Base-by-base conservation (phyloP, 225 moss, liverwort and hornwort genomes). In the Neckera pumila region DNA sequence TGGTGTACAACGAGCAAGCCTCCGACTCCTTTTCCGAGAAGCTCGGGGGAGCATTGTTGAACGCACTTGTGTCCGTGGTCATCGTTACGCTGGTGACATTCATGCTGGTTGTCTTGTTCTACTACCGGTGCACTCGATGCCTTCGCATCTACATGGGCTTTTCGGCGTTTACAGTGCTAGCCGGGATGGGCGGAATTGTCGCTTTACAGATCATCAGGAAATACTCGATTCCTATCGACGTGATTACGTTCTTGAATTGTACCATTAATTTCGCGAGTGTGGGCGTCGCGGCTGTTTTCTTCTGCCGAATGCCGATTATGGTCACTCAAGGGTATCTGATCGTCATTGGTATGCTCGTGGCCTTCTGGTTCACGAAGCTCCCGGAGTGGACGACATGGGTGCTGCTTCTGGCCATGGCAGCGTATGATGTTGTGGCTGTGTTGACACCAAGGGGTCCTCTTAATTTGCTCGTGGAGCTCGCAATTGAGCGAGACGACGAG, bases 341-440 rank as follows among this genome's bases (percentile, higher is more conserved):
- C 75, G 77, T 93, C 43, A 99, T 97, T 56, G 97, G 99, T 31
- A 94, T 93, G 91, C 95, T 99, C 59, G 96, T 99, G 54, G 99
- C 99, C 14, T 99, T 93, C 86, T 99, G 96, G 96, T 97, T 99
- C 63, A 95, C 99, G 51, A 99, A 96, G 95, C 95, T 99, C 10
- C 99, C 99, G 16, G 97, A 99, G 81, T 99, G 99, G 99, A 99
- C 99, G 31, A 99, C 99, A 13, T 99, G 99, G 99, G 91, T 94
- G 26, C 95, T 99, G 67, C 95, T 99, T 23, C 86, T 99, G 90
- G 96, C 99, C 31, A 99, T 99, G 99, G 99, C 99, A 33, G 88
- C 94, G 38, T 99, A 99, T 45, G 99, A 99, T 85, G 88, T 99
- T 70, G 94, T 96, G 79, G 97, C 99, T 30, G 99, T 99, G 56